These are phyloP conservation scores for Starmerella bombicola DNA, from an alignment of 805 yeast species.

Conservation along the genomic window DNA sequence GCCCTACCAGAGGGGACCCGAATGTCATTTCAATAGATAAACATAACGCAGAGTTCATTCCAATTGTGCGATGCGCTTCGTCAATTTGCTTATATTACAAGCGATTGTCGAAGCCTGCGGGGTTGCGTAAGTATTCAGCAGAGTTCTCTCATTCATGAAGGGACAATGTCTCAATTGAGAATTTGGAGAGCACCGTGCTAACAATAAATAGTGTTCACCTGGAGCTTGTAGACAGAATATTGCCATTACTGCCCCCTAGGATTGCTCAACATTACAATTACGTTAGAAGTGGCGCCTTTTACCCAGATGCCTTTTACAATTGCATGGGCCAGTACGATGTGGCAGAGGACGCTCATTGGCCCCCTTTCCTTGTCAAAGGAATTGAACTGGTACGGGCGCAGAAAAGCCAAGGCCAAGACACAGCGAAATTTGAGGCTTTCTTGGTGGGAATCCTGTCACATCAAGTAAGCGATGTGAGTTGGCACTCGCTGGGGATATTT, in stretches of 20 bases:
- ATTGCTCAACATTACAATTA: constrained; percentile 27
- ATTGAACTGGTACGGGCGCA: constrained; percentile 34
- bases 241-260: constrained; percentile 28
- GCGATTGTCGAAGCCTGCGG: constrained; percentile 18
- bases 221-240: constrained; percentile 20
- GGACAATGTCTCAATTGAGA: no score
- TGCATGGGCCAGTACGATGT: constrained; percentile 41
- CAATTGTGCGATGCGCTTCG: background rate
- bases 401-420: constrained; percentile 20
- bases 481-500: constrained; percentile 49
- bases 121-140: constrained; percentile 21
- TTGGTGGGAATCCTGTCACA: constrained; percentile 48
- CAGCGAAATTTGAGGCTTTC: constrained; percentile 37
- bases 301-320: constrained; percentile 56
- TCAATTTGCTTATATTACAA: background rate
- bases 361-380: constrained; percentile 43
- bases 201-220: constrained; percentile 19
- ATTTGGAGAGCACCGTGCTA: no score
- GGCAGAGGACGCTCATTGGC: constrained; percentile 62
- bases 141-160: background rate
- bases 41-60: no score
- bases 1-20: no score
- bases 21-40: no score
- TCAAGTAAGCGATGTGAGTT: constrained; percentile 51
- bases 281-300: constrained; percentile 50